A percentile compares a stretch with the other conserved stretches of the same genome.
Conservation (phyloP, 1,139 yeast species). For the Pichiaceae sp. region DNA sequence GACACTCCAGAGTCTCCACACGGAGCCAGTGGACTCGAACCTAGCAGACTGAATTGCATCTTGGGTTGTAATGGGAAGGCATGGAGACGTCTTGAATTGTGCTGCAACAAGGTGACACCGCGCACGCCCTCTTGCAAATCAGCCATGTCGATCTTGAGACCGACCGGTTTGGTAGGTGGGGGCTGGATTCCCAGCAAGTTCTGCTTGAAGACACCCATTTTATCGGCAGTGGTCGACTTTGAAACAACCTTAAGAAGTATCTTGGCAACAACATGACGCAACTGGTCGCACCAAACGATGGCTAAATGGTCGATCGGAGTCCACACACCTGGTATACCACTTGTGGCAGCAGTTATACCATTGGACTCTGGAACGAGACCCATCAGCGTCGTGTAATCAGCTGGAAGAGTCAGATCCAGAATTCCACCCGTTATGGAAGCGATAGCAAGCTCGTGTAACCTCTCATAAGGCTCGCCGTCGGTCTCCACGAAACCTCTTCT, state of each 20-base stretch:
- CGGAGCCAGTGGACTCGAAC: slow-evolving; percentile 20
- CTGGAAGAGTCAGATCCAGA: slow-evolving; percentile 75
- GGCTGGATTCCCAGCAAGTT: slow-evolving; percentile 21
- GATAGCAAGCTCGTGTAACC: slow-evolving; percentile 43
- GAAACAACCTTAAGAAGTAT: slow-evolving; percentile 57
- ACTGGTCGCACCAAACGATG: slow-evolving; percentile 93
- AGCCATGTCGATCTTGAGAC: slow-evolving; percentile 27
- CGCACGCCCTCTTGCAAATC: slow-evolving; percentile 23
- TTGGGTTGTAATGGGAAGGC: slow-evolving; percentile 20
- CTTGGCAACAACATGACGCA: slow-evolving; percentile 55
- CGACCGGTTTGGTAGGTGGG: slow-evolving; percentile 11
- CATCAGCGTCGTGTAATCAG: slow-evolving; percentile 80
- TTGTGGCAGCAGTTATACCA: slow-evolving; percentile 78
- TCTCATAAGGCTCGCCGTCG: slow-evolving; percentile 26
- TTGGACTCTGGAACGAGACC: slow-evolving; percentile 62
- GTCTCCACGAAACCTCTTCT: slow-evolving; percentile 20
- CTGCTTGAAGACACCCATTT: slow-evolving; percentile 52
- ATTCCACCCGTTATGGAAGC: slow-evolving; percentile 91
- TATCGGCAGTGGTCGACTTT: slow-evolving; percentile 36
- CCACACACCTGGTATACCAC: slow-evolving; percentile 90
- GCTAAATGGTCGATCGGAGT: slow-evolving; percentile 94
- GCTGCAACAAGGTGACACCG: slow-evolving; percentile 19
- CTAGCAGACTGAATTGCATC: slow-evolving; percentile 21
- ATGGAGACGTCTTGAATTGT: slow-evolving; percentile 19
- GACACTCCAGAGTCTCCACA: slow-evolving; percentile 19